Evolutionary conservation across 2,329 filamentous ascomycete genomes (phyloP).

Genomic region (Tothia fuscella): DNA sequence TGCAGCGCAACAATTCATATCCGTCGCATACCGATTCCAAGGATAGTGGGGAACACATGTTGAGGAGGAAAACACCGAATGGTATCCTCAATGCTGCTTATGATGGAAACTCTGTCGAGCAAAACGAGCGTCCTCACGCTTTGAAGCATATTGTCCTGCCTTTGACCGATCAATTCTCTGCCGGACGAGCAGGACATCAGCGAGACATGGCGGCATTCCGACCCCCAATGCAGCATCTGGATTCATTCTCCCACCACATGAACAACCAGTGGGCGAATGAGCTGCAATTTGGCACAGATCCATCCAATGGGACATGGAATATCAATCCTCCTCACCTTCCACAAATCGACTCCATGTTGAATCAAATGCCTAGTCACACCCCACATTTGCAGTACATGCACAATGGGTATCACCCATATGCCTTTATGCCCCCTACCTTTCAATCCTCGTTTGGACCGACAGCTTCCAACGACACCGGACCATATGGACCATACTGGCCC

Average conservation of each 20-base stretch:
- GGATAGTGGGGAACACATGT: slow-evolving; percentile 52
- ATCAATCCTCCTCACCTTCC: slow-evolving; percentile 33
- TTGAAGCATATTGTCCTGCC: slow-evolving; percentile 75
- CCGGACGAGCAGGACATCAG: slow-evolving; percentile 13
- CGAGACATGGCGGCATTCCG: slow-evolving; percentile 26
- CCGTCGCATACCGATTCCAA: slow-evolving; percentile 17
- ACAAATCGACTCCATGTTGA: slow-evolving; percentile 49
- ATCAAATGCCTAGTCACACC: slow-evolving; percentile 48
- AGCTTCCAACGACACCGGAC: slow-evolving; percentile 28
- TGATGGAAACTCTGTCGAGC: slow-evolving; percentile 68
- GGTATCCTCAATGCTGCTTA: slow-evolving; percentile 89
- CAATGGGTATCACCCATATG: slow-evolving; percentile 22
- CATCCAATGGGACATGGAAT: slow-evolving; percentile 20
- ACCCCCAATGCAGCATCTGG: slow-evolving; percentile 14
- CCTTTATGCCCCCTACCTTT: slow-evolving; percentile 15
- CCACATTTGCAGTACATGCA: slow-evolving; percentile 39
- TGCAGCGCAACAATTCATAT: slow-evolving; percentile 27
- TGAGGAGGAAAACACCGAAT: slow-evolving; percentile 84
- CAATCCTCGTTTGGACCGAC: slow-evolving; percentile 26
- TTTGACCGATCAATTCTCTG: slow-evolving; percentile 31
- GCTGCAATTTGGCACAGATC: neutral
- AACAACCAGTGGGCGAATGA: slow-evolving; percentile 16
- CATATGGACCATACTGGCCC: slow-evolving; percentile 30
- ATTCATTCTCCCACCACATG: neutral
- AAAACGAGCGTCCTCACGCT: slow-evolving; percentile 60